Evolutionary conservation across 2,329 filamentous ascomycete species (phyloP), one percentile per base, ranked within the genome.

Genomic region (Sphaerostilbella broomeana): DNA sequence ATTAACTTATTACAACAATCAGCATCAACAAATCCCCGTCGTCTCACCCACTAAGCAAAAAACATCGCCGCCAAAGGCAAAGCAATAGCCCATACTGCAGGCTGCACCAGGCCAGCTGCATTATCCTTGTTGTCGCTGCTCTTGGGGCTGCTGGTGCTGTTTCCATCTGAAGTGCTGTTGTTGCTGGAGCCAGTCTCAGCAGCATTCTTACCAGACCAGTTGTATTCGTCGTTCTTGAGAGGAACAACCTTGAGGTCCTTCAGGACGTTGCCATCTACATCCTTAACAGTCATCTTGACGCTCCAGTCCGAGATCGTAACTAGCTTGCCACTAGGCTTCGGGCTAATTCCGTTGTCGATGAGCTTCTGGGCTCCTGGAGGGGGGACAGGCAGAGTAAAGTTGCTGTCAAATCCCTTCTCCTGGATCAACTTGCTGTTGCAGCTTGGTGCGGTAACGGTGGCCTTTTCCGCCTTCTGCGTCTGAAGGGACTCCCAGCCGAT

Each of bases 321-420:
- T 38, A 95, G 62, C 63, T 81, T 77, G 51, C 82, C 83, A 11
- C 58, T 63, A 26, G 79, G 78, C 40, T 79, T 74, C 47, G 75
- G 75, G 34, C 62, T 66, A 44, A 94, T 75, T 46, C 90, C 89
- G 34, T 83, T 77, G 49, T 85, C 70, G 57, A 95, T 90, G 54
- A 95, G 70, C 31, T 75, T 70, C 45, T 80, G 69, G 26, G 79
- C 81, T 48, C 80, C 84, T 4, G 74, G 68, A 10, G 87, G 87
- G 5, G 77, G 69, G 4, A 55, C 64, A 33, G 84, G 89, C 42
- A 95, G 68, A 31, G 80, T 81, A 67, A 94, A 97, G 70, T 86
- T 83, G 60, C 67, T 80, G 62, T 74, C 75, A 70, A 95, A 94
- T 46, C 72, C 74, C 44, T 72, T 64, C 47, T 69, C 68, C 44